Conservation (phyloP, 2,329 filamentous ascomycete species). For the Apiospora marii region DNA sequence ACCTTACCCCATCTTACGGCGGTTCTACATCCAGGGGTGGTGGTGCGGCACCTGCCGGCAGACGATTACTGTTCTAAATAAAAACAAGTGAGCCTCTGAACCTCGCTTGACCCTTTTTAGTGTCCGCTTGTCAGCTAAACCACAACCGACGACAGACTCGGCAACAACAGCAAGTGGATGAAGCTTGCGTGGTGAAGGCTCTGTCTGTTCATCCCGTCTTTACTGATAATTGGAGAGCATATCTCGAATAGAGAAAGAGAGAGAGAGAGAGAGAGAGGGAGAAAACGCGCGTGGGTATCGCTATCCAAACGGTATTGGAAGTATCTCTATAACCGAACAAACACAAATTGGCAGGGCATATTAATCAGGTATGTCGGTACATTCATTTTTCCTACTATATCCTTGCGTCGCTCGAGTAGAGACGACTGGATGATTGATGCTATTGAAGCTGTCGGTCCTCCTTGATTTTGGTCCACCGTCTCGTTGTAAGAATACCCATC, state of each 20-base stretch:
- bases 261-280: no score
- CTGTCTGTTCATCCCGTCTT: neutral
- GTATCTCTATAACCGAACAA: neutral
- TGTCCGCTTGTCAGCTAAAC: slow-evolving; percentile 20
- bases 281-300: neutral
- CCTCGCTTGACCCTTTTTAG: slow-evolving; percentile 17
- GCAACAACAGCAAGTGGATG: neutral
- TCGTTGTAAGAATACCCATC: neutral
- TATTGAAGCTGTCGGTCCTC: neutral
- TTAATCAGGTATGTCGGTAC: neutral
- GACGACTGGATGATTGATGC: neutral
- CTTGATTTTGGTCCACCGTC: neutral
- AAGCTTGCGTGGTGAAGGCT: neutral
- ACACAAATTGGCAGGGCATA: neutral
- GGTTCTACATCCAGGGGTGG: slow-evolving; percentile 21
- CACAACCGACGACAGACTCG: slow-evolving; percentile 7
- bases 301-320: neutral
- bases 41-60: slow-evolving; percentile 25
- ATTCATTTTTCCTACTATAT: neutral
- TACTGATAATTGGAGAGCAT: neutral
- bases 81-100: slow-evolving; percentile 18
- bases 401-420: neutral
- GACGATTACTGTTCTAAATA: slow-evolving; percentile 20
- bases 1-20: slow-evolving; percentile 5
- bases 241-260: neutral